Evolutionary conservation across 495 filamentous ascomycete genomes (phyloP), one percentile per base, ranked within the genome.

Genomic region (Penicillium steckii): DNA sequence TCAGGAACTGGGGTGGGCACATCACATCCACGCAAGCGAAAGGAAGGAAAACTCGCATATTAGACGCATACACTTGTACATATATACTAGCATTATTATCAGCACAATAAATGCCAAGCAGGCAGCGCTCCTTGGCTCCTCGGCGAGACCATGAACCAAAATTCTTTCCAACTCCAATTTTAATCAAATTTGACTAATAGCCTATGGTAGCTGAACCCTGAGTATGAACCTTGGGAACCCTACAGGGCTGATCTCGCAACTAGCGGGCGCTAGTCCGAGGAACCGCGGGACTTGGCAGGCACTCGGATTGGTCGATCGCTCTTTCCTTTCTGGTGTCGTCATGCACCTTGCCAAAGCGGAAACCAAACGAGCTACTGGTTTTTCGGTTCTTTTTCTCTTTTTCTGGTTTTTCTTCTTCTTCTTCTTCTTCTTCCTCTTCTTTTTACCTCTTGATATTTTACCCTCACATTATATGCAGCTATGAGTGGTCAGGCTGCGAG

Each of bases 401-500:
- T 46, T 35, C 19, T 17, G 10, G 8, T 44, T 50, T 40, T 33
- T 44, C 33, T 41, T 23, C 24, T 42, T 56, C 25, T 13, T 41
- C 41, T 15, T 27, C 27, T 51, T 33, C 29, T 44, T 23, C 40
- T 21, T 46, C 8, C 42, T 21, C 30, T 46, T 23, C 46, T 2
- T 6, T 4, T 18, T 35, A 55, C 21, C 19, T 42, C 43, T n/a
- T 32, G 30, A 49, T 37, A 30, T 46, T 29, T 37, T 19, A 33
- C 9, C 43, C 24, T 40, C 44, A 22, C 47, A 15, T n/a, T 35
- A 21, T 12, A 53, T 62, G 55, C 56, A 59, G 57, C 46, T 19
- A 76, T 76, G 73, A 76, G 70, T 55, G 73, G 73, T 44, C 68
- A 76, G 55, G 70, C 73, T 15, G 67, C 67, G 12, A 69, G 61